A percentile compares a stretch with the other conserved stretches of the same genome.
phyloP scores from a whole-genome alignment of 1,284 basidiomycete genomes.

The Pisolithus thermaeus region DNA sequence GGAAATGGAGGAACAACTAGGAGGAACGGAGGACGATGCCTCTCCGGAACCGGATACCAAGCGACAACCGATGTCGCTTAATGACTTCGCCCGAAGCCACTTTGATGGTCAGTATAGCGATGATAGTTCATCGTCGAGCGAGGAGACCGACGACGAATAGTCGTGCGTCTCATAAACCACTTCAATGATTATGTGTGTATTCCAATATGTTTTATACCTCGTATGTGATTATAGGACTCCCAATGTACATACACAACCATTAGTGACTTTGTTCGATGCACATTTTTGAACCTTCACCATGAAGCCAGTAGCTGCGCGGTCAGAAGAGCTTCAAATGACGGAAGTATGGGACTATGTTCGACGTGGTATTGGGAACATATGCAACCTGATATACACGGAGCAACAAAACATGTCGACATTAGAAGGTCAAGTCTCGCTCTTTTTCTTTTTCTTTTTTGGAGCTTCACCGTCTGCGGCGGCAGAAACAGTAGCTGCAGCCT shows the following conservation, averaged over 20 bases:
- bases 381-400: conserved; percentile 1
- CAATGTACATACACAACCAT: background rate
- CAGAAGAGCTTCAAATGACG: background rate
- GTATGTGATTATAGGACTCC: background rate
- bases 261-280: background rate
- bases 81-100: conserved; percentile 41
- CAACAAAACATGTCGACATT: background rate
- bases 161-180: background rate
- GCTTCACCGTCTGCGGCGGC: conserved; percentile 41
- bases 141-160: conserved; percentile 62
- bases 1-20: conserved; percentile 42
- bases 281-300: no score
- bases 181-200: no score
- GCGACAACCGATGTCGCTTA: conserved; percentile 47
- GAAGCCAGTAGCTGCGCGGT: no score
- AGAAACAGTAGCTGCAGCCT: conserved; percentile 28
- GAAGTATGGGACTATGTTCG: background rate
- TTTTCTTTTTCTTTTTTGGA: conserved; percentile 75
- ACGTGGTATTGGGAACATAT: conserved; percentile 1
- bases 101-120: conserved; percentile 38
- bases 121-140: conserved; percentile 58
- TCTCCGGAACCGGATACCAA: conserved; percentile 31
- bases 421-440: conserved; percentile 36
- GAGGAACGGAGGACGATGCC: conserved; percentile 33
- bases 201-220: background rate